Conservation (phyloP, 805 yeast species). For the Cyberlindnera sargentensis region DNA sequence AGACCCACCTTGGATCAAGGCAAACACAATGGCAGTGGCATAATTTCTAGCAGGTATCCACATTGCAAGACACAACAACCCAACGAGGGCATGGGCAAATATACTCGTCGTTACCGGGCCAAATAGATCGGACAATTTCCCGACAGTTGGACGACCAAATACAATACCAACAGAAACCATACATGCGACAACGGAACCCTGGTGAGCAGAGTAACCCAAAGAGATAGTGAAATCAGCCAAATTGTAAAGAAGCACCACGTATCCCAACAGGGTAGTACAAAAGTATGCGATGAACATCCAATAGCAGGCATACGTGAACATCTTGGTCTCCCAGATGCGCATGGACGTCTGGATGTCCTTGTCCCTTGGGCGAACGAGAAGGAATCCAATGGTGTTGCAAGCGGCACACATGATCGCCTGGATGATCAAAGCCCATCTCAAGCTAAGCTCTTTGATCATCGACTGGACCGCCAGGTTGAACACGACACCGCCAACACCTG, state of each 20-base stretch:
- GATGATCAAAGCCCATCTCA: conserved; percentile 30
- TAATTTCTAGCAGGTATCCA: conserved; percentile 53
- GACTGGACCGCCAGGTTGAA: conserved; percentile 32
- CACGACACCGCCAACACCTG: conserved; percentile 38
- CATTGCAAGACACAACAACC: conserved; percentile 38
- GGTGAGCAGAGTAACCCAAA: conserved; percentile 45
- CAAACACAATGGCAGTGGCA: conserved; percentile 48
- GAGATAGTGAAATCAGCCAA: conserved; percentile 54
- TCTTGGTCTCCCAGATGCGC: conserved; percentile 34
- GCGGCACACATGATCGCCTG: conserved; percentile 31
- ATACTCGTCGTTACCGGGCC: conserved; percentile 50
- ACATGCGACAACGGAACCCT: conserved; percentile 54
- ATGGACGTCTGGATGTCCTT: conserved; percentile 29
- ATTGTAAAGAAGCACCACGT: conserved; percentile 51
- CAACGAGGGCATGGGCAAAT: conserved; percentile 31
- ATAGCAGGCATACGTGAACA: conserved; percentile 34
- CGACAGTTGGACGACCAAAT: conserved; percentile 50
- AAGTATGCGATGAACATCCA: conserved; percentile 36
- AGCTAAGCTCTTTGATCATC: conserved; percentile 24
- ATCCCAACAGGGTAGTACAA: conserved; percentile 49
- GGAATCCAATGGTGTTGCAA: conserved; percentile 28
- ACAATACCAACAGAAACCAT: conserved; percentile 53
- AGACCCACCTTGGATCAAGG: conserved; percentile 43
- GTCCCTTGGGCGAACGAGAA: conserved; percentile 33
- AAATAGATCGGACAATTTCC: conserved; percentile 40